A percentile compares a stretch with the other conserved stretches of the same genome.
These are phyloP conservation scores for Starmera pachycereana DNA, from an alignment of 805 yeast genomes.

Conservation along the genomic window DNA sequence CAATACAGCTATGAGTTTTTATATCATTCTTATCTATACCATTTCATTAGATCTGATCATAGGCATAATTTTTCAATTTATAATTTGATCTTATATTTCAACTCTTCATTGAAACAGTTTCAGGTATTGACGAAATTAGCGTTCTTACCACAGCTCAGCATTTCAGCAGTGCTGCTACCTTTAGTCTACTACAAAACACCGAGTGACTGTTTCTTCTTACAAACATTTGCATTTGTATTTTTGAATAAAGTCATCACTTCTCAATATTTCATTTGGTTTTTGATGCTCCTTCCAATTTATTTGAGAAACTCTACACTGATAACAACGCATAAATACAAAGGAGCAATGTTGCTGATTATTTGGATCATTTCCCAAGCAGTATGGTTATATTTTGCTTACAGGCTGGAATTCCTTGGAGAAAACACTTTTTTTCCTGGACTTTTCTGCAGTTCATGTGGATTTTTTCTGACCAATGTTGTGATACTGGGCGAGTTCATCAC, in stretches of 20 bases:
- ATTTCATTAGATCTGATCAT: conserved; percentile 76
- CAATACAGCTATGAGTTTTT: conserved; percentile 69
- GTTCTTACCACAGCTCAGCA: conserved; percentile 69
- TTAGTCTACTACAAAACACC: conserved; percentile 30
- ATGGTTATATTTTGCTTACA: conserved; percentile 76
- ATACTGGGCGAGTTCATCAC: conserved; percentile 46
- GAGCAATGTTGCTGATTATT: conserved; percentile 29
- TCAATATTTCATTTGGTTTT: conserved; percentile 93
- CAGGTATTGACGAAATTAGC: conserved; percentile 42
- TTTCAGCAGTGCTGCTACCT: conserved; percentile 55
- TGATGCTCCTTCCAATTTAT: conserved; percentile 73
- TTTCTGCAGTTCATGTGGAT: conserved; percentile 41
- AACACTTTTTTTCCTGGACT: conserved; percentile 53
- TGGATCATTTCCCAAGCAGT: conserved; percentile 69
- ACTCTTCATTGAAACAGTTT: conserved; percentile 28
- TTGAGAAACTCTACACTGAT: conserved; percentile 35
- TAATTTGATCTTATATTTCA: conserved; percentile 60
- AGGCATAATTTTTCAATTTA: conserved; percentile 91
- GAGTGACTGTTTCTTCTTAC: conserved; percentile 53
- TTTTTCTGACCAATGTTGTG: conserved; percentile 55
- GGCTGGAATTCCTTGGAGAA: conserved; percentile 69
- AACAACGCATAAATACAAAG: conserved; percentile 22
- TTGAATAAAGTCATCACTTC: conserved; percentile 84
- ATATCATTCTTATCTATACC: conserved; percentile 73
- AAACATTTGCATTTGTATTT: conserved; percentile 68